Evolutionary conservation across 139 green algal species (phyloP).

Genomic region (Coelastrella sp.): DNA sequence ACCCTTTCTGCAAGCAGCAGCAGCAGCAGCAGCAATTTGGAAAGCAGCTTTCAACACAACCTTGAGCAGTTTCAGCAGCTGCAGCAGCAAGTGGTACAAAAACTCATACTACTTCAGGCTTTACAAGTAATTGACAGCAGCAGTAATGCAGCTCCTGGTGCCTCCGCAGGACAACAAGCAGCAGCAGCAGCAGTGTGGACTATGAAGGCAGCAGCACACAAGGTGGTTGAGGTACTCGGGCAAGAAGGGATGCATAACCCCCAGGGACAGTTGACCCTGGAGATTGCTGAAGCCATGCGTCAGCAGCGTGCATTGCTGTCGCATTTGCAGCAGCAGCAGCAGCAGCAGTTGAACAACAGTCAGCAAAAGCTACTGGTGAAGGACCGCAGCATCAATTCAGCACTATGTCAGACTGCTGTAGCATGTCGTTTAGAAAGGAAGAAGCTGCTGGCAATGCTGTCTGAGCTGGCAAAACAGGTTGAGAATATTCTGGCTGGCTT

Average conservation of each 20-base stretch:
- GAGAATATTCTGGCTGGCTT: too few relatives aligned
- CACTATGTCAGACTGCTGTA: background rate
- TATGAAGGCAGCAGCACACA: background rate
- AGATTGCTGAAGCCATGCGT: too few relatives aligned
- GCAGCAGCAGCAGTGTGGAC: background rate
- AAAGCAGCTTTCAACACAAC: background rate
- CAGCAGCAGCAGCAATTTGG: background rate
- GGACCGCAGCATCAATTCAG: background rate
- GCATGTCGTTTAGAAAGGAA: background rate
- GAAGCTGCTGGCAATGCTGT: background rate
- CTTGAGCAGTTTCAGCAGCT: background rate
- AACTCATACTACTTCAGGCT: background rate
- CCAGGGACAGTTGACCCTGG: background rate
- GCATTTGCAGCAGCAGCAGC: background rate
- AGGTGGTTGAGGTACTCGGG: background rate
- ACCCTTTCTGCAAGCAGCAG: background rate
- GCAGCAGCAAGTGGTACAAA: background rate
- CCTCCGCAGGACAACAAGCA: too few relatives aligned
- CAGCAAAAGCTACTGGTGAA: background rate
- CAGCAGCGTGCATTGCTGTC: background rate
- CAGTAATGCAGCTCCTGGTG: background rate
- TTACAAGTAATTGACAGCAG: background rate
- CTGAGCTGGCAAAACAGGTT: background rate
- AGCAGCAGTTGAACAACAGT: background rate
- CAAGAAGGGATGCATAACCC: background rate